phyloP scores from a whole-genome alignment of 331 rosid species.

The Phaseolus coccineus region DNA sequence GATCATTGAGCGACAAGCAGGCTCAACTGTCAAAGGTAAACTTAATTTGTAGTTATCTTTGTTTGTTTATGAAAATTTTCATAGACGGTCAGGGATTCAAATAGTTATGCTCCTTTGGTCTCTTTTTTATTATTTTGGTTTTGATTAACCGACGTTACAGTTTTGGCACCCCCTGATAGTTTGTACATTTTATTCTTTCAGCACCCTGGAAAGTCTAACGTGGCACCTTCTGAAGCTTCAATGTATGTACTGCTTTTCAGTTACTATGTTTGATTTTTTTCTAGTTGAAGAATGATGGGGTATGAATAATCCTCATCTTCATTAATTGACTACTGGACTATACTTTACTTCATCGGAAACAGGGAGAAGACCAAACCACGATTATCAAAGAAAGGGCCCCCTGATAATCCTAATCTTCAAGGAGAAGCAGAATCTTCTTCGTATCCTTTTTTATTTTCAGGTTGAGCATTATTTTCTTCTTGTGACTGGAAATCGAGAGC shows the following conservation, averaged over 20 bases:
- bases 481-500: constrained; percentile 33
- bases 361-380: constrained; percentile 75
- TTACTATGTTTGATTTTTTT: constrained; percentile 15
- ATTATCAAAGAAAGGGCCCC: constrained; percentile 57
- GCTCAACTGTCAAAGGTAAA: constrained; percentile 61
- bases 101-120: constrained; percentile 9
- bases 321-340: constrained; percentile 40
- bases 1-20: constrained; percentile 58
- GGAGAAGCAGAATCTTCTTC: constrained; percentile 71
- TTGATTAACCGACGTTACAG: constrained; percentile 20
- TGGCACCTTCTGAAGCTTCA: constrained; percentile 62
- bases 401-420: constrained; percentile 54
- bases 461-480: constrained; percentile 24
- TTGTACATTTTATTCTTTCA: constrained; percentile 49
- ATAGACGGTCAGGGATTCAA: constrained; percentile 5
- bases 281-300: constrained; percentile 27
- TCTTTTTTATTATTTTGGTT: constrained; percentile 28
- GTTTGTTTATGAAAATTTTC: constrained; percentile 29
- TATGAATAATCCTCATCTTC: constrained; percentile 17
- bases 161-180: constrained; percentile 51
- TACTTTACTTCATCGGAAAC: constrained; percentile 44
- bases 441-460: constrained; percentile 68
- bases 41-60: constrained; percentile 29
- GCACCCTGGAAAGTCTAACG: constrained; percentile 74
- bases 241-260: constrained; percentile 59